Evolutionary conservation across 202 grass and related monocot species (phyloP), one percentile per base, ranked within the genome.

Genomic region (Bolboschoenoplectus hybrid): DNA sequence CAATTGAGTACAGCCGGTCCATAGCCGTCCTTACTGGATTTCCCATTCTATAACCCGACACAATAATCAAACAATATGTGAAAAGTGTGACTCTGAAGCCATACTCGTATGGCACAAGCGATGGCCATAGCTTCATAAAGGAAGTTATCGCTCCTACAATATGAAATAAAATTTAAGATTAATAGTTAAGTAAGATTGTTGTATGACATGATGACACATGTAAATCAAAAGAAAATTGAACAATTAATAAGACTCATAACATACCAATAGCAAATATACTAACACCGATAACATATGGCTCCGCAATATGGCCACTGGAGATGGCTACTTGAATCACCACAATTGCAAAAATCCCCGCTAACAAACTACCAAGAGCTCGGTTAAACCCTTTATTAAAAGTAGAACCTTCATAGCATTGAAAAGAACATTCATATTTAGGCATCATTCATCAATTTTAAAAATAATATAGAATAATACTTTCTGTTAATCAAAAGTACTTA

Each of bases 331-430:
- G 88, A 87, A 93, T 97, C 76, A 93, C 87, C 5, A 97, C 85
- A 66, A 97, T 45, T 17, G 94, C 91, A 49, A 93, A 92, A 83
- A 92, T 88, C 77, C 94, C 94, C 9, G 94, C 94, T 32, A 97
- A 87, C 53, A 97, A 56, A 83, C 91, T 97, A 80, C 94, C 94
- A 3, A 97, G 78, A 38, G 94, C 91, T 63, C 91, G 84, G 64
- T 97, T 97, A 85, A 97, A 97, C 47, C 94, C 91, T 0, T 85
- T 86, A 73, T 93, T 97, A 69, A 97, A 97, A 55, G 94, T 97
- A 71, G 91, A 88, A 62, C 94, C 94, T 97, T 46, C 45, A 88
- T 38, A 86, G 32, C 44, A 64, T 87, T 39, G 16, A 63, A 89
- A 89, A 41, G 7, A 39, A 67, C 2, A 66, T 40, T 16, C 20